Evolutionary conservation across 352 stramenopile genomes (phyloP), one percentile per base, ranked within the genome.

Genomic region (Pythium catenulatum): DNA sequence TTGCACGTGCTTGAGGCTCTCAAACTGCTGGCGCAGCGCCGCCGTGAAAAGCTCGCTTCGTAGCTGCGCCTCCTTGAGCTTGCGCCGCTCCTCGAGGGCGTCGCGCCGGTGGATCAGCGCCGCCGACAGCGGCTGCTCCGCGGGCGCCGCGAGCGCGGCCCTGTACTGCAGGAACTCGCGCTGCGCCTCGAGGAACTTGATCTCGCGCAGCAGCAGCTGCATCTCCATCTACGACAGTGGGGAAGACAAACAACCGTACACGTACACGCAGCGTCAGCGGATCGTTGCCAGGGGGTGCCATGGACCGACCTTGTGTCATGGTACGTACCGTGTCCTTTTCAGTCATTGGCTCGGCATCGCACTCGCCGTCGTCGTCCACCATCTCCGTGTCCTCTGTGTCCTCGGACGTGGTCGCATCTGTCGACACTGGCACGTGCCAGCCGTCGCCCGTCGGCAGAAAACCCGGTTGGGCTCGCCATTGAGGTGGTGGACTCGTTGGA

Each of bases 121-220:
- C 54, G 82, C 70, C 7, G 75, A 59, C 27, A 81, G 7, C 48
- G 56, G 4, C 2, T 54, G 27, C 52, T 45, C 13, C 3, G 39
- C 68, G 6, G 69, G 15, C 74, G 48, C 37, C 48, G 75, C 66
- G 21, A 87, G 41, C 4, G 92, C 68, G 14, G 65, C 80, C 79
- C 93, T 95, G 73, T 92, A 95, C 70, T 92, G 86, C 45, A 95
- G 59, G 46, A 95, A 94, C 21, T 95, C 87, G 83, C 90, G 85
- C 66, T 96, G 93, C 5, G 93, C 93, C 63, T 94, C 90, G 21
- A 96, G 69, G 69, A 94, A 95, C 77, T 89, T 92, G 56, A 94
- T 41, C 85, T 96, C 91, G 27, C 92, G 80, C 25, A 74, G 41
- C 66, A 91, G 63, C n/a, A 95, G 61, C 83, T 96, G 90, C 56